Evolutionary conservation across 495 filamentous ascomycete genomes (phyloP).

Genomic region (Penicillium daleae): DNA sequence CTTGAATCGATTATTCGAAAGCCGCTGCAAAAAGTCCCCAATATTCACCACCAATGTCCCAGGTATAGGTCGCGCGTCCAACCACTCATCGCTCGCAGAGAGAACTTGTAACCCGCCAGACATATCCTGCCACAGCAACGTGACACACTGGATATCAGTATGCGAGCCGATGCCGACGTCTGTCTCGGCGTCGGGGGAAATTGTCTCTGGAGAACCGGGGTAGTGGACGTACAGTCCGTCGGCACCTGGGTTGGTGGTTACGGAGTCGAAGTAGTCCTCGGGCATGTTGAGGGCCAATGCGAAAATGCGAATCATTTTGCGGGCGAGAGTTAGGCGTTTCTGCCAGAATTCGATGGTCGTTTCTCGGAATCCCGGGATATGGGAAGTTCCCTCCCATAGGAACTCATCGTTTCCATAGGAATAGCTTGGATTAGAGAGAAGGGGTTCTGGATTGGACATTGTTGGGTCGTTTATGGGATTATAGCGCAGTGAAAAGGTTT

Average conservation of each 20-base stretch:
- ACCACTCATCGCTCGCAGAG: constrained; percentile 55
- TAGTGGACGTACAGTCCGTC: constrained; percentile 57
- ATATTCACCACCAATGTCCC: constrained; percentile 71
- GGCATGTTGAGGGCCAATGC: constrained; percentile 52
- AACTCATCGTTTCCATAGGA: constrained; percentile 48
- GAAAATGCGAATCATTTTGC: constrained; percentile 53
- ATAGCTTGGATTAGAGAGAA: constrained; percentile 39
- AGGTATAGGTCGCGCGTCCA: constrained; percentile 56
- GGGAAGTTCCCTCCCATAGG: constrained; percentile 51
- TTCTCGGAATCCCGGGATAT: constrained; percentile 53
- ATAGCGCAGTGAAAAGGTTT: constrained; percentile 51
- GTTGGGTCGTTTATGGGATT: constrained; percentile 50
- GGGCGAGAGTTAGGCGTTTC: constrained; percentile 48
- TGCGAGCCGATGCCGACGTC: constrained; percentile 59
- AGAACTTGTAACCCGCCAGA: constrained; percentile 58
- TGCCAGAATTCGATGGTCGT: constrained; percentile 52
- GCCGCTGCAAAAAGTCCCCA: constrained; percentile 63
- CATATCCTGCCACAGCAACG: constrained; percentile 58
- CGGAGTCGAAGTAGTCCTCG: constrained; percentile 55
- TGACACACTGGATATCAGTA: constrained; percentile 62
- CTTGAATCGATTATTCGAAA: constrained; percentile 63
- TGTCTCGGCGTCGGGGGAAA: constrained; percentile 22
- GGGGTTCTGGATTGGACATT: constrained; percentile 33
- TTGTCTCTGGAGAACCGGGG: constrained; percentile 42
- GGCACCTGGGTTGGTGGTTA: constrained; percentile 54